These are phyloP conservation scores for Aegilops sharonensis DNA, from an alignment of 176 grass and related monocot genomes.

Conservation along the genomic window DNA sequence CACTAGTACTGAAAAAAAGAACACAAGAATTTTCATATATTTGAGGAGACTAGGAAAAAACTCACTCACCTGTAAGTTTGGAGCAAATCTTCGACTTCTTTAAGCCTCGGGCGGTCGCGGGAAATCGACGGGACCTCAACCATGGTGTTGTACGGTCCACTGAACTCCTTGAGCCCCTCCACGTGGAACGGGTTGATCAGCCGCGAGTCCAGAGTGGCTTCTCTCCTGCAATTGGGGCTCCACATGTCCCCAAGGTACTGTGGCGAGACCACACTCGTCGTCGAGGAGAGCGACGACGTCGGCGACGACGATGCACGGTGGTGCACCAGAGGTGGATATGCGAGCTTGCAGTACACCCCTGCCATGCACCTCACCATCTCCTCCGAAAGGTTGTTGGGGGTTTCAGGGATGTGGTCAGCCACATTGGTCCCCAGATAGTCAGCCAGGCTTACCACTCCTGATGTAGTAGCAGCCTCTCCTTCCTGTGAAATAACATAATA, in stretches of 20 bases:
- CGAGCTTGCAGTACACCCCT: slow-evolving; percentile 77
- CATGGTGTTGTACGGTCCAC: slow-evolving; percentile 93
- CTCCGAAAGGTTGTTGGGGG: slow-evolving; percentile 89
- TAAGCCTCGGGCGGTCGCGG: slow-evolving; percentile 56
- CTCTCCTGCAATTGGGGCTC: slow-evolving; percentile 74
- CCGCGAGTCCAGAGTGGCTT: slow-evolving; percentile 72
- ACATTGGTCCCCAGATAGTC: slow-evolving; percentile 89
- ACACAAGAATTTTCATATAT: not conserved
- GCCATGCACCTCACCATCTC: slow-evolving; percentile 95
- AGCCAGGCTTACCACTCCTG: slow-evolving; percentile 82
- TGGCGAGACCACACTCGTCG: slow-evolving; percentile 58
- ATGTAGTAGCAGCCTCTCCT: slow-evolving; percentile 39
- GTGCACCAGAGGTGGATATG: slow-evolving; percentile 77
- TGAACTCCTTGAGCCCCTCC: slow-evolving; percentile 94
- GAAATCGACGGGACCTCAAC: slow-evolving; percentile 87
- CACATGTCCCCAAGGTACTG: slow-evolving; percentile 74
- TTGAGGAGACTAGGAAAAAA: not conserved
- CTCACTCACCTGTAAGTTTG: slow-evolving; percentile 81
- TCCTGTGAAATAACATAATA: slow-evolving; percentile 38
- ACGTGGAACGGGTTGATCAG: slow-evolving; percentile 95
- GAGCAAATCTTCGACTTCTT: slow-evolving; percentile 69
- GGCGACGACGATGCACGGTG: slow-evolving; percentile 60
- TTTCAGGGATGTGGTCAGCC: slow-evolving; percentile 79
- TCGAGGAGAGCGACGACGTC: slow-evolving; percentile 78
- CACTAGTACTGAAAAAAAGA: not conserved